A percentile compares a stretch with the other conserved stretches of the same genome.
Conservation (phyloP, 306 rosid species). For the Fagus sylvatica region DNA sequence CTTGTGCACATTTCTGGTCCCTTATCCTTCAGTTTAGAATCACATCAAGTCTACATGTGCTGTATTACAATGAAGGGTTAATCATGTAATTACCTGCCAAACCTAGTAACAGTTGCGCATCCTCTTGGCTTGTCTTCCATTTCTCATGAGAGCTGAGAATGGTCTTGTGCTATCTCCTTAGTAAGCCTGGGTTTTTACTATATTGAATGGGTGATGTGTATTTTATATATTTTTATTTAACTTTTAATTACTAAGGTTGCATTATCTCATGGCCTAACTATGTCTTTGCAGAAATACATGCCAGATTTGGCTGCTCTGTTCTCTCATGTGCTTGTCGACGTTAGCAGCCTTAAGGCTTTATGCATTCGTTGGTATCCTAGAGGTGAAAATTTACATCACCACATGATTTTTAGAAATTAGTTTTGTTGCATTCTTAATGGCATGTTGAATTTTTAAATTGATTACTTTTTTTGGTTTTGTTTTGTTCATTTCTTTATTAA, state of each 20-base stretch:
- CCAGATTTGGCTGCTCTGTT: constrained; percentile 87
- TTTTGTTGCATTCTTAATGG: neutral
- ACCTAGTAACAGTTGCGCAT: neutral
- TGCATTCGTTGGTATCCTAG: constrained; percentile 89
- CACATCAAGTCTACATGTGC: neutral
- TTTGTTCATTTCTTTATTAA: neutral
- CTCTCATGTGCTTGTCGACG: constrained; percentile 94
- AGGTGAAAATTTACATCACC: constrained; percentile 50
- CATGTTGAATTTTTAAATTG: neutral
- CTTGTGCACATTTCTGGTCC: neutral
- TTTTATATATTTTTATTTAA: neutral
- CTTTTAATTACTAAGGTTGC: neutral
- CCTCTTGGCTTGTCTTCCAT: neutral
- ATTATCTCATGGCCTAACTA: constrained; percentile 7
- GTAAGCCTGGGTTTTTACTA: neutral
- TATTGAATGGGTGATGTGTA: neutral
- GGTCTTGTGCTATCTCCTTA: neutral
- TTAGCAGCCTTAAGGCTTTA: constrained; percentile 84
- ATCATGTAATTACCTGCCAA: neutral
- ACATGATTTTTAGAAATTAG: neutral
- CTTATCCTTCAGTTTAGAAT: neutral
- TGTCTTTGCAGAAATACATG: constrained; percentile 82
- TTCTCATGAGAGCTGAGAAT: neutral
- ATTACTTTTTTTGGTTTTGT: neutral
- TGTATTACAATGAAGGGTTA: neutral